Base-by-base conservation (phyloP, 169 alveolate genomes). In the Eimeria sp. region DNA sequence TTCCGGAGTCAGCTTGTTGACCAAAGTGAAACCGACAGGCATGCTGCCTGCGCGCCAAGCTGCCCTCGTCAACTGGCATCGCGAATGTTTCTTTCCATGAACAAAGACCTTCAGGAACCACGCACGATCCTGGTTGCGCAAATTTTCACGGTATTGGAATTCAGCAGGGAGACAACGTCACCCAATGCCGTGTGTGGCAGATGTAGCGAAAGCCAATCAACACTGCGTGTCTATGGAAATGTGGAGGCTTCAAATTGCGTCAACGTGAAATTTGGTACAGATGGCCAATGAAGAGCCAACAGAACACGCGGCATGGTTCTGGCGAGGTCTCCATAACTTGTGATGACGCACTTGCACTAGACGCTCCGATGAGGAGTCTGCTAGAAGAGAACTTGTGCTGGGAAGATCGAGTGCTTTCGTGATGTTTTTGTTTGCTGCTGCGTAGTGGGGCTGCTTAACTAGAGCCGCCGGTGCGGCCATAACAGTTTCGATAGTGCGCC, bases 11-110 rank as follows among this genome's bases (percentile, higher is more conserved):
- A 94, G 58, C 91, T 72, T 76, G 89, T 94, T 94, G 80, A 94
- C 91, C 73, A 94, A 82, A 25, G 96, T 86, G 90, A 86, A 94
- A 40, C 96, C 96, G 11, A 78, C 40, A 45, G 96, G 96, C 70
- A 86, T 83, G 11, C 83, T 87, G 30, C 82, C 70, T 27, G 96
- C 96, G 13, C 95, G 88, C 96, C 96, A 94, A 40, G 93, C 90
- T 7, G 88, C 96, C 43, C 96, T 34, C 49, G 96, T 94, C 95
- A 94, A 76, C 95, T 94, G 96, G 51, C 94, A 94, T 45, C 96
- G 89, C 27, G 95, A 67, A 20, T 84, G 72, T 67, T 34, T 65
- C 51, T 86, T 94, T 54, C 95, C 95, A 49, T 82, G 93, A 67
- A 94, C 95, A 72, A 94, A 94, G 51, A 80, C 96, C 96, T 94